phyloP scores from a whole-genome alignment of 2,329 filamentous ascomycete species.

The Neonectria ditissima region DNA sequence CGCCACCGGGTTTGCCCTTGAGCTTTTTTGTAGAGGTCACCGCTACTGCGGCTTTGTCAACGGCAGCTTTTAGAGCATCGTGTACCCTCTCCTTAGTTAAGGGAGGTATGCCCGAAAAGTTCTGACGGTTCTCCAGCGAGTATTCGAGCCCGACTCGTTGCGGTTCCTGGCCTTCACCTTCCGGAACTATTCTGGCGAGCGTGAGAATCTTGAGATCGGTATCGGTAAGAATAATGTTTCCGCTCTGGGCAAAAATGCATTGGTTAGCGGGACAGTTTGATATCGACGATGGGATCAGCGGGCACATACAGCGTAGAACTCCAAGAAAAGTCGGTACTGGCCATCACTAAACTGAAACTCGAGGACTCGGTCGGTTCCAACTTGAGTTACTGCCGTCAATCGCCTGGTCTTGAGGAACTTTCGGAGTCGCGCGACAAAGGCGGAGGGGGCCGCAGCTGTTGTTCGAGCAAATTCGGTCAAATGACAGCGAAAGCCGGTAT shows the following conservation, averaged over 20 bases:
- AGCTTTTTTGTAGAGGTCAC: slow-evolving; percentile 68
- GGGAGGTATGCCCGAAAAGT: slow-evolving; percentile 79
- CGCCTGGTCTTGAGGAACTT: slow-evolving; percentile 90
- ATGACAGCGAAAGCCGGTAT: slow-evolving; percentile 96
- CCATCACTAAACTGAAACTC: slow-evolving; percentile 95
- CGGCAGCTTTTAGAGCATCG: slow-evolving; percentile 74
- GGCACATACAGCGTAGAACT: slow-evolving; percentile 82
- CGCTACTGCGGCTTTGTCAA: slow-evolving; percentile 67
- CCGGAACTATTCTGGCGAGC: slow-evolving; percentile 81
- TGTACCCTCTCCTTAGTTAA: slow-evolving; percentile 80
- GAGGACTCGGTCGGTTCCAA: slow-evolving; percentile 93
- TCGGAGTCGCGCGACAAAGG: slow-evolving; percentile 85
- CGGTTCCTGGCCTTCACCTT: slow-evolving; percentile 86
- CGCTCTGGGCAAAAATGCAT: slow-evolving; percentile 62
- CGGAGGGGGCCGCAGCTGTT: slow-evolving; percentile 84
- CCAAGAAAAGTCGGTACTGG: slow-evolving; percentile 85
- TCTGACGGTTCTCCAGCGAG: slow-evolving; percentile 84
- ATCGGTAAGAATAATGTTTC: slow-evolving; percentile 94
- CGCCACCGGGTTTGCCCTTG: slow-evolving; percentile 79
- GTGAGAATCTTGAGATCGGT: slow-evolving; percentile 84
- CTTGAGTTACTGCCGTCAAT: slow-evolving; percentile 82
- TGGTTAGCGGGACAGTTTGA: slow-evolving; percentile 22
- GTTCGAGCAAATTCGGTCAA: slow-evolving; percentile 91
- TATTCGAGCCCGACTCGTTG: slow-evolving; percentile 83
- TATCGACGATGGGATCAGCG: neutral